Conservation (phyloP, 192 early-diverging fungal species). For the Thoreauomyces humboldtii region DNA sequence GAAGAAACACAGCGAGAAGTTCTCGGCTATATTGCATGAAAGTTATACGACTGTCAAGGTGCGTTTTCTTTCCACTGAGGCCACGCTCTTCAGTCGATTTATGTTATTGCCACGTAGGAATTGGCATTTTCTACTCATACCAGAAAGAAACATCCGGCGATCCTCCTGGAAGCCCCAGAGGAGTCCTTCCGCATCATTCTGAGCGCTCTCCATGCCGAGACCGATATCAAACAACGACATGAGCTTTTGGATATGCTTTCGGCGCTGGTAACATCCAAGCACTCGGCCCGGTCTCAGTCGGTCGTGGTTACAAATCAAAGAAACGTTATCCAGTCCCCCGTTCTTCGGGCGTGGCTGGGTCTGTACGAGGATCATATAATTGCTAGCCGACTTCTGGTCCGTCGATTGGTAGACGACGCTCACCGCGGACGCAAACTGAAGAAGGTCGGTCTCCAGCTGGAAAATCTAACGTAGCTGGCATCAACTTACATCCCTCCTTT, state of each 20-base stretch:
- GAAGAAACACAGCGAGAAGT: too few relatives aligned
- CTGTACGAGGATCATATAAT: slow-evolving; percentile 1
- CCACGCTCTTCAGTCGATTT: too few relatives aligned
- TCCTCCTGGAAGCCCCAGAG: neutral
- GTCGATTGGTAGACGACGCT: neutral
- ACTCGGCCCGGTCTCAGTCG: too few relatives aligned
- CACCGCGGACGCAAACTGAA: slow-evolving; percentile 4
- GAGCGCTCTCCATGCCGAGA: neutral
- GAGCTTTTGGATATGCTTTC: slow-evolving; percentile 8
- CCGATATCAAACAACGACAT: neutral
- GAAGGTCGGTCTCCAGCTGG: neutral
- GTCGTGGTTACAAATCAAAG: neutral
- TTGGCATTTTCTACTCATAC: too few relatives aligned
- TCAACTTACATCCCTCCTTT: too few relatives aligned
- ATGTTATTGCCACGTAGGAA: too few relatives aligned
- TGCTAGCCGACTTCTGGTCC: neutral
- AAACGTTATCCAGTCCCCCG: neutral
- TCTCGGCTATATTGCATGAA: too few relatives aligned
- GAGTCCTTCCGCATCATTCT: neutral
- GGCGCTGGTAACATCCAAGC: neutral
- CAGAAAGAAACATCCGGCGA: too few relatives aligned
- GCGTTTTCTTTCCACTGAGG: too few relatives aligned
- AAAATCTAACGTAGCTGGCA: neutral
- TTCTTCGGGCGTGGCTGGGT: neutral
- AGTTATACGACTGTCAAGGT: too few relatives aligned